Percentiles rank a stretch among this genome's conserved stretches.
Conservation (phyloP, 768 basidiomycete genomes). For the Suillus subaureus region DNA sequence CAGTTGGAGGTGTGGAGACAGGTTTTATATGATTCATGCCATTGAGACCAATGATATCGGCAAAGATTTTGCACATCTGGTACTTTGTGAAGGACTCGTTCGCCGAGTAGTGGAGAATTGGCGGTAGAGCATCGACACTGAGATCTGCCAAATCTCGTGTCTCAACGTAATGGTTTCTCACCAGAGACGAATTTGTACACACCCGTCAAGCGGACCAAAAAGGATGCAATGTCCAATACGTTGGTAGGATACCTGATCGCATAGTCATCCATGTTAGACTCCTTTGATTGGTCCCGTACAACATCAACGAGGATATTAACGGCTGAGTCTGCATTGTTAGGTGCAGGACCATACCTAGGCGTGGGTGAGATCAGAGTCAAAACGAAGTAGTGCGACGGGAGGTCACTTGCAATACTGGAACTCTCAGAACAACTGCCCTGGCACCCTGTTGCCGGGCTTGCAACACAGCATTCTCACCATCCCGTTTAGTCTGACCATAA, state of each 20-base stretch:
- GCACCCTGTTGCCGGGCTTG: slow-evolving; percentile 48
- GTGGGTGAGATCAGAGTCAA: slow-evolving; percentile 9
- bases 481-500: slow-evolving; percentile 85
- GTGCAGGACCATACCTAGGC: slow-evolving; percentile 81
- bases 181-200: slow-evolving; percentile 20
- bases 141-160: slow-evolving; percentile 30
- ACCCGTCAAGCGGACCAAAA: slow-evolving; percentile 80
- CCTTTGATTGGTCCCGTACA: slow-evolving; percentile 83
- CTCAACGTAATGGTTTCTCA: background rate
- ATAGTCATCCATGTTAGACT: slow-evolving; percentile 95
- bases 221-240: slow-evolving; percentile 82
- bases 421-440: slow-evolving; percentile 71
- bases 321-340: slow-evolving; percentile 84
- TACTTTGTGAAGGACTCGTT: slow-evolving; percentile 90
- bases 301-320: slow-evolving; percentile 89
- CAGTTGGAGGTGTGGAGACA: slow-evolving; percentile 67
- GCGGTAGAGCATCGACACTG: slow-evolving; percentile 48
- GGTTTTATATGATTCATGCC: slow-evolving; percentile 71
- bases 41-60: slow-evolving; percentile 66
- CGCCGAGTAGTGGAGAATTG: slow-evolving; percentile 84
- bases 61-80: slow-evolving; percentile 83
- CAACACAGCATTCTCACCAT: slow-evolving; percentile 82
- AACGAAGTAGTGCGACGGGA: background rate
- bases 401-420: slow-evolving; percentile 79
- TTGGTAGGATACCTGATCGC: slow-evolving; percentile 94